A percentile compares a stretch with the other conserved stretches of the same genome.
phyloP scores from a whole-genome alignment of 2,329 filamentous ascomycete genomes.

The Microsporum canis region DNA sequence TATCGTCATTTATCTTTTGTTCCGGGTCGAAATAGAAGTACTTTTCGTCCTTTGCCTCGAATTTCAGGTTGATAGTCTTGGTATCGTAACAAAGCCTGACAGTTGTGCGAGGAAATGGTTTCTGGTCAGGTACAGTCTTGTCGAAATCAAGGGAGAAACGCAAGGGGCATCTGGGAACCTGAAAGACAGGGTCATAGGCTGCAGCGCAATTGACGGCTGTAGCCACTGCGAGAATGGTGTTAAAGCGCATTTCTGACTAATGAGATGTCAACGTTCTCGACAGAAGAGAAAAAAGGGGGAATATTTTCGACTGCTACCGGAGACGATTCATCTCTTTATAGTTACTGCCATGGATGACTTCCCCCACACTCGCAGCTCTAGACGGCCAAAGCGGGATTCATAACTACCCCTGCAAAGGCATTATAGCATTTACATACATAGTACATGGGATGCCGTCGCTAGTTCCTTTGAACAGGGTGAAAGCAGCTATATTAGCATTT shows the following conservation, averaged over 20 bases:
- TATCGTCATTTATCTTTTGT: slow-evolving; percentile 35
- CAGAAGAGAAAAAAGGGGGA: neutral
- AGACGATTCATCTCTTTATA: neutral
- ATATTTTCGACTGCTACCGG: neutral
- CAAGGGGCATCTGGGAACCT: slow-evolving; percentile 10
- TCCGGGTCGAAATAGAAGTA: slow-evolving; percentile 37
- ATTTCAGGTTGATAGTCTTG: slow-evolving; percentile 31
- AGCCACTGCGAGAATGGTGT: slow-evolving; percentile 7
- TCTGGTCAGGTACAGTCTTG: slow-evolving; percentile 34
- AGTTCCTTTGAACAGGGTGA: neutral
- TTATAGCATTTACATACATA: neutral
- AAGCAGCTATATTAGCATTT: neutral
- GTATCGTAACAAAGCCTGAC: slow-evolving; percentile 40
- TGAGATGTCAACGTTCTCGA: neutral
- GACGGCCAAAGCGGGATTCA: neutral
- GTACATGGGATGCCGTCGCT: neutral
- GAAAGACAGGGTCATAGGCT: slow-evolving; percentile 3
- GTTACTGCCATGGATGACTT: neutral
- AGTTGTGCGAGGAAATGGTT: slow-evolving; percentile 35
- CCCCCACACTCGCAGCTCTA: neutral
- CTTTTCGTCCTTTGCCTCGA: slow-evolving; percentile 38
- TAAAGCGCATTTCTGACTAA: slow-evolving; percentile 10
- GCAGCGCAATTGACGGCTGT: neutral
- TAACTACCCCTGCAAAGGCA: neutral
- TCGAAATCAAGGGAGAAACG: slow-evolving; percentile 13